A percentile compares a stretch with the other conserved stretches of the same genome.
phyloP scores from a whole-genome alignment of 306 rosid species.

The Trifolium subterraneum region DNA sequence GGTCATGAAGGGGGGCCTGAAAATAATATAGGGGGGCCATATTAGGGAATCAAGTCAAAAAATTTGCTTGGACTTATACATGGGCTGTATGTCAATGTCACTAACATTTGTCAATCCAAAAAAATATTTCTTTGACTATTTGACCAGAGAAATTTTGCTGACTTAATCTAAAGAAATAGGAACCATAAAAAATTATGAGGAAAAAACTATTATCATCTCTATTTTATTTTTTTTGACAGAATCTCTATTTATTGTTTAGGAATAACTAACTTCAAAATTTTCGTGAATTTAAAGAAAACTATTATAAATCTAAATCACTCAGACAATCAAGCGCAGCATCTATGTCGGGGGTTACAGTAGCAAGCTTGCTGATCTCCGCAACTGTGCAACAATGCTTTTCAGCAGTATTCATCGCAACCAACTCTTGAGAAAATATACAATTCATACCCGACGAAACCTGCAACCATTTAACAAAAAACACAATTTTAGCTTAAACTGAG shows the following conservation, averaged over 20 bases:
- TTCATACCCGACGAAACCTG: constrained; percentile 83
- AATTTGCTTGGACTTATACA: too few relatives aligned
- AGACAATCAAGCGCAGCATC: constrained; percentile 56
- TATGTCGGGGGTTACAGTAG: constrained; percentile 64
- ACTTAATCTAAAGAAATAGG: too few relatives aligned
- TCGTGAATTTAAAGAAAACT: constrained; percentile 5
- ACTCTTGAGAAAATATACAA: constrained; percentile 69
- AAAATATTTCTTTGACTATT: too few relatives aligned
- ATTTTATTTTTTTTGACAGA: too few relatives aligned
- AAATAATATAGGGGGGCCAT: too few relatives aligned
- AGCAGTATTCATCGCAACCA: constrained; percentile 62
- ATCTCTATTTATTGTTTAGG: not conserved
- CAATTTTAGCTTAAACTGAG: not conserved
- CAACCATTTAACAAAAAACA: constrained; percentile 34
- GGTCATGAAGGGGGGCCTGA: too few relatives aligned
- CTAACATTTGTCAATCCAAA: too few relatives aligned
- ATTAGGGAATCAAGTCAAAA: too few relatives aligned
- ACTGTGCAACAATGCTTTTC: constrained; percentile 65
- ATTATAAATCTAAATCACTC: constrained; percentile 46
- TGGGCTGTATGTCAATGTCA: too few relatives aligned
- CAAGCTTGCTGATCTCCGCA: constrained; percentile 74
- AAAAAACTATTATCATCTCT: too few relatives aligned
- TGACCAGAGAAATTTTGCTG: not conserved
- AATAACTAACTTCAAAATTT: not conserved
- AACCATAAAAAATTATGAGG: too few relatives aligned